Conservation (phyloP, 371 early-diverging fungal species). For the Cokeromyces recurvatus region DNA sequence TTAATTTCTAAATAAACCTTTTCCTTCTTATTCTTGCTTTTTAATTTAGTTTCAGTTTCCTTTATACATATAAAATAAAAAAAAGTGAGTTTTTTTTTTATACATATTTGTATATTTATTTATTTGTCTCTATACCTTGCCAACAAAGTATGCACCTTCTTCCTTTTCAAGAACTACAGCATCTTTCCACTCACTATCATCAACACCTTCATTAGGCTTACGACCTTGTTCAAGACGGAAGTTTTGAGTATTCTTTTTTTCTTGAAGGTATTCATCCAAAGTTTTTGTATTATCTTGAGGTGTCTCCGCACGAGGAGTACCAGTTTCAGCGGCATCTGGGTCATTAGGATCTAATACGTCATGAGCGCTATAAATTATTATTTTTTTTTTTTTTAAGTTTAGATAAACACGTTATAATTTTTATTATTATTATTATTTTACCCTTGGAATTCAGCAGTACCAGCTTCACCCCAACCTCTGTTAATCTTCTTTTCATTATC, state of each 20-base stretch:
- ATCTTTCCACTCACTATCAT: constrained; percentile 73
- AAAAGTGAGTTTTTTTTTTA: neutral
- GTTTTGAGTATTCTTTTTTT: constrained; percentile 31
- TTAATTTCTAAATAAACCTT: constrained; percentile 27
- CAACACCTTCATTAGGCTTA: constrained; percentile 74
- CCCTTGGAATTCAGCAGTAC: constrained; percentile 33
- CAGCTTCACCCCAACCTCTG: constrained; percentile 69
- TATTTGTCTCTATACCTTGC: constrained; percentile 51
- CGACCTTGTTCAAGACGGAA: constrained; percentile 34
- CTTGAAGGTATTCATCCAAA: constrained; percentile 69
- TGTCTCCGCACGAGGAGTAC: constrained; percentile 36
- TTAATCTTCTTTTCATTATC: constrained; percentile 82
- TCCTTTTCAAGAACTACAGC: constrained; percentile 63
- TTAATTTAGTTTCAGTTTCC: constrained; percentile 18
- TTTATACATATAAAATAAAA: constrained; percentile 3
- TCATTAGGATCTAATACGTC: constrained; percentile 32
- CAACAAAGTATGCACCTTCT: constrained; percentile 53
- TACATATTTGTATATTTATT: constrained; percentile 40
- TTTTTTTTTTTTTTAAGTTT: constrained; percentile 11
- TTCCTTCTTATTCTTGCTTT: constrained; percentile 35
- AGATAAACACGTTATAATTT: neutral
- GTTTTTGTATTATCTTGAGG: constrained; percentile 71
- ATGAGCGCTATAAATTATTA: constrained; percentile 22
- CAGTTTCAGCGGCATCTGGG: constrained; percentile 37
- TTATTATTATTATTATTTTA: constrained; percentile 10